These are phyloP conservation scores for Phaeolepiota aurea DNA, from an alignment of 768 basidiomycete species.

Conservation along the genomic window DNA sequence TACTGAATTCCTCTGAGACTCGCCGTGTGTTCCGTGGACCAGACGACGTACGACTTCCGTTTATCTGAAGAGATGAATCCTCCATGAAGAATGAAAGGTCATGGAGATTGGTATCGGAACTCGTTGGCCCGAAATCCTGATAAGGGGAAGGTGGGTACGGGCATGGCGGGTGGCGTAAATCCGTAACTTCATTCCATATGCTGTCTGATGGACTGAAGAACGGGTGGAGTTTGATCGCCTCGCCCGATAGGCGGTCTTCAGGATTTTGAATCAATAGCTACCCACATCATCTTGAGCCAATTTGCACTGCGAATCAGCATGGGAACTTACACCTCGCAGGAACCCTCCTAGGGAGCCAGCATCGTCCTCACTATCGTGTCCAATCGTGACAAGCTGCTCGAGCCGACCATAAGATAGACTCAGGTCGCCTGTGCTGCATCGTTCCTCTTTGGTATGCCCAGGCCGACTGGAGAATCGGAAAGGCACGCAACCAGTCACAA, in stretches of 20 bases:
- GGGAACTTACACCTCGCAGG: background rate
- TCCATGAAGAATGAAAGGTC: too few species aligned
- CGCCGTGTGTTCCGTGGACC: too few species aligned
- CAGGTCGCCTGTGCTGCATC: background rate
- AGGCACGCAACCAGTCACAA: constrained; percentile 19
- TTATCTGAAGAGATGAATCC: too few species aligned
- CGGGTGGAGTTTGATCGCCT: background rate
- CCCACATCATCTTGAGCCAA: background rate
- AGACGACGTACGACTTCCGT: too few species aligned
- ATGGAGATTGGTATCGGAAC: too few species aligned
- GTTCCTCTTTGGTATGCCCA: background rate
- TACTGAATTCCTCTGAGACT: too few species aligned
- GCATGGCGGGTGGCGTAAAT: background rate
- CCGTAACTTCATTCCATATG: background rate
- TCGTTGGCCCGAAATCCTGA: too few species aligned
- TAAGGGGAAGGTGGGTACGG: too few species aligned
- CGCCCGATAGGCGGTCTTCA: background rate
- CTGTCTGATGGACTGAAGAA: background rate
- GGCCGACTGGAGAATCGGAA: background rate
- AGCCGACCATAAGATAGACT: background rate
- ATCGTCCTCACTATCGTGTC: background rate
- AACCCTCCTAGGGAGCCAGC: background rate
- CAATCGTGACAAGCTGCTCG: background rate
- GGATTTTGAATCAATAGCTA: background rate
- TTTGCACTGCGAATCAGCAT: background rate